These are phyloP conservation scores for Symbiodinium pilosum DNA, from an alignment of 73 alveolate species.

Conservation along the genomic window DNA sequence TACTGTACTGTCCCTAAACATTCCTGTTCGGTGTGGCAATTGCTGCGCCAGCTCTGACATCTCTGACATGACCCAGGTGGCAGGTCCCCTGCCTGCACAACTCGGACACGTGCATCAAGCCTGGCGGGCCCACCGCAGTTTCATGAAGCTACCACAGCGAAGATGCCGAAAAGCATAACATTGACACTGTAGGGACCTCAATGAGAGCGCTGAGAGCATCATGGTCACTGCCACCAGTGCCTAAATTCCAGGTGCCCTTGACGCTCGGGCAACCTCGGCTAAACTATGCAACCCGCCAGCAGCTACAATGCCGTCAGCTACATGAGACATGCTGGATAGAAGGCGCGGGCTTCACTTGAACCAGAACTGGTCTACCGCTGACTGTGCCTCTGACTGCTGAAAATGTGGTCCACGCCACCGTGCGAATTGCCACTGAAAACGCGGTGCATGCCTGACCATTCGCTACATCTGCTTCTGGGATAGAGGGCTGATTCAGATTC, in stretches of 20 bases:
- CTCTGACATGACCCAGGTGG: no score
- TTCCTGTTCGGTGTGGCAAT: no score
- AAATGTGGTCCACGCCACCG: slow-evolving; percentile 94
- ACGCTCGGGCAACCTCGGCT: slow-evolving; percentile 80
- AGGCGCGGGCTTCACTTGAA: not conserved
- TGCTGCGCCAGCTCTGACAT: no score
- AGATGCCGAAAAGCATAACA: no score
- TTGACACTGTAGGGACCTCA: slow-evolving; percentile 12
- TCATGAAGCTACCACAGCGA: no score
- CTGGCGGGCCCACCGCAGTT: not conserved
- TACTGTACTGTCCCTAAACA: no score
- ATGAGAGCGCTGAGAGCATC: slow-evolving; percentile 84
- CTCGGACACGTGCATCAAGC: not conserved
- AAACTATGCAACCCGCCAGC: no score
- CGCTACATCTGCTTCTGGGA: no score
- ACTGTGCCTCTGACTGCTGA: slow-evolving; percentile 42
- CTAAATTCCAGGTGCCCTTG: slow-evolving; percentile 92
- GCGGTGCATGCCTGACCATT: slow-evolving; percentile 72
- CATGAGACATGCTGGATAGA: no score
- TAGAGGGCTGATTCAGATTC: no score
- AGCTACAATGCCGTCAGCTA: no score
- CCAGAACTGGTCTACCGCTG: not conserved
- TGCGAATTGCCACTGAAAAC: slow-evolving; percentile 82
- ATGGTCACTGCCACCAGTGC: slow-evolving; percentile 90
- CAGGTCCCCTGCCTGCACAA: not conserved